These are phyloP conservation scores for Dalechampia spathulata DNA, from an alignment of 441 rosid species.

Conservation along the genomic window DNA sequence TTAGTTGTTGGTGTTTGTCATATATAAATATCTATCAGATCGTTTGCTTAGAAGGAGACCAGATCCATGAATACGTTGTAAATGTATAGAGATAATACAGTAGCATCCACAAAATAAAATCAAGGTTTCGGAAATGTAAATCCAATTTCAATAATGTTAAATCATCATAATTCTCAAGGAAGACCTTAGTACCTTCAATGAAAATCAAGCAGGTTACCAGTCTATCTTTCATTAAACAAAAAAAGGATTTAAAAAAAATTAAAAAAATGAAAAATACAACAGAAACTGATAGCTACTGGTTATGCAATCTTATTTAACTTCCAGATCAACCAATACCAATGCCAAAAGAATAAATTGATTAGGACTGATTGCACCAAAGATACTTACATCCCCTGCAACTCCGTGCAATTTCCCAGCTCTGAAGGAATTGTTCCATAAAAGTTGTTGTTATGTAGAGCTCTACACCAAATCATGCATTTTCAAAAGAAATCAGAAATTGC, in stretches of 20 bases:
- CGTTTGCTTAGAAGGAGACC: neutral
- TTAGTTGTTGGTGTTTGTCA: neutral
- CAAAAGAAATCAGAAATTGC: conserved; percentile 17
- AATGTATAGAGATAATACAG: no score
- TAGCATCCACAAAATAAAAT: neutral
- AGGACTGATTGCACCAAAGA: conserved; percentile 2
- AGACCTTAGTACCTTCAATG: neutral
- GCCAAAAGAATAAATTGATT: conserved; percentile 6
- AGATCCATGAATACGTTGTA: no score
- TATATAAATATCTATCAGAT: neutral
- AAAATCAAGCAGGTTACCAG: conserved; percentile 2
- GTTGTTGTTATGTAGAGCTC: conserved; percentile 71
- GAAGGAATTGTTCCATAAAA: conserved; percentile 82
- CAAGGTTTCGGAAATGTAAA: neutral
- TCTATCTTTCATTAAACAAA: no score
- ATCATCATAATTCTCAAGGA: neutral
- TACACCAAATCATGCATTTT: conserved; percentile 20
- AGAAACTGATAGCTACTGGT: no score
- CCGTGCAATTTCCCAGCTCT: conserved; percentile 72
- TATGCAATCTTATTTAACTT: neutral
- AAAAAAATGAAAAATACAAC: no score
- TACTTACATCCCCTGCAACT: conserved; percentile 66
- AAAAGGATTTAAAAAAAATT: no score
- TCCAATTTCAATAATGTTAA: neutral
- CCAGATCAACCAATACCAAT: neutral